Conservation (phyloP, 805 yeast genomes). For the Candida michaelii region DNA sequence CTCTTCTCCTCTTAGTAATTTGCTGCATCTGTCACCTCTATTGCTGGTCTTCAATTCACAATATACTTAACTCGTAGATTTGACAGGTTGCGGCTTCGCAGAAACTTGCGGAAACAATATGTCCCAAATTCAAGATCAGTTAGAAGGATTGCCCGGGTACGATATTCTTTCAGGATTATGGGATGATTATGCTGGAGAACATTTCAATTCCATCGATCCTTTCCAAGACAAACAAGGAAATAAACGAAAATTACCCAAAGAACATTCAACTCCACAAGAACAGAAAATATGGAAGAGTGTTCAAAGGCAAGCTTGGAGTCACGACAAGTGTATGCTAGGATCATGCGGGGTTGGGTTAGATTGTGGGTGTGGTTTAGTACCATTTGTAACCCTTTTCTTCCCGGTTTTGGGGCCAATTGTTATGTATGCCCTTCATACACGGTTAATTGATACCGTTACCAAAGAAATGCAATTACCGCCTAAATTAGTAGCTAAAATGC, state of each 20-base stretch:
- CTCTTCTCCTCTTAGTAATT: too few species aligned
- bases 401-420: constrained; percentile 85
- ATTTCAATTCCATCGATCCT: constrained; percentile 65
- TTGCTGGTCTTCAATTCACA: too few species aligned
- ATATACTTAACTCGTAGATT: too few species aligned
- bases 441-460: constrained; percentile 62
- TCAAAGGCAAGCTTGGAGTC: constrained; percentile 81
- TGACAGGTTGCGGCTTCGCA: background rate
- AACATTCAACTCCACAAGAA: constrained; percentile 51
- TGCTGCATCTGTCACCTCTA: too few species aligned
- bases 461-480: constrained; percentile 57
- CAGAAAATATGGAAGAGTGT: constrained; percentile 67
- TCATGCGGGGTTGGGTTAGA: constrained; percentile 64
- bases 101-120: constrained; percentile 10
- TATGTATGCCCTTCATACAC: constrained; percentile 77
- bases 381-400: constrained; percentile 59
- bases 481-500: constrained; percentile 63
- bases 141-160: constrained; percentile 56
- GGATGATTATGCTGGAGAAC: constrained; percentile 68
- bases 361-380: constrained; percentile 78
- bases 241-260: constrained; percentile 60
- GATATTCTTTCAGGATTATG: constrained; percentile 54
- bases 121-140: constrained; percentile 26
- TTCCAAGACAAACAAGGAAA: constrained; percentile 59
- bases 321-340: constrained; percentile 82